Evolutionary conservation across 2,329 filamentous ascomycete species (phyloP), one percentile per base, ranked within the genome.

Genomic region (Epichloe sp.): DNA sequence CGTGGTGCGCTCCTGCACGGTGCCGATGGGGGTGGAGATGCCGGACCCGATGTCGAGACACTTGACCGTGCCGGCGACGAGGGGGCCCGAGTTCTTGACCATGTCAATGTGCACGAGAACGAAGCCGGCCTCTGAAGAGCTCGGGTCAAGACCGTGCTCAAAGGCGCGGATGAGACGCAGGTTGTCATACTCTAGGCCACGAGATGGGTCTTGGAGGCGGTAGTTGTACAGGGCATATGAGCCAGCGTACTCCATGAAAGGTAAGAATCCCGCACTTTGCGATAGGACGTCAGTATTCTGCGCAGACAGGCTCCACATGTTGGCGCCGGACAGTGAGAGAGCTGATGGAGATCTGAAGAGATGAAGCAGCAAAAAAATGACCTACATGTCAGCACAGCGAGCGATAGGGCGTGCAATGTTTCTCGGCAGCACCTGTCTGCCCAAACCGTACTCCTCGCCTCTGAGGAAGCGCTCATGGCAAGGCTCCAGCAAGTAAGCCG

Each of bases 71-170:
- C 88, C 88, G 42, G 79, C 76, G 45, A 96, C 82, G 1, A 97
- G 74, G 1, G 81, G 79, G 0, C 85, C 85, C 0, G 89, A 90
- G 67, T 95, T 82, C 63, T 83, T 83, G 47, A 95, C 91, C 90
- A 96, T 97, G 68, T 94, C 88, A 48, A 97, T 83, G 66, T 96
- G 91, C 4, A 93, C 90, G 12, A 96, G 78, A n/a, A 96, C 88
- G 65, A 97, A 96, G 47, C 91, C 91, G 1, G 91, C 91, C 67
- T 96, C 91, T 7, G 89, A 95, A 3, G 88, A 94, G 35, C 77
- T 77, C 0, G 86, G 86, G 65, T 96, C 86, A 8, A 95, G 80
- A 14, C 91, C 91, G 60, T 85, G 80, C 69, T 96, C 90, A 60
- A 96, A 97, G 23, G 88, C 91, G 37, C 91, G 86, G 62, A 96